Conservation (phyloP, 495 filamentous ascomycete species). For the Pseudomonodictys pantanalensis region DNA sequence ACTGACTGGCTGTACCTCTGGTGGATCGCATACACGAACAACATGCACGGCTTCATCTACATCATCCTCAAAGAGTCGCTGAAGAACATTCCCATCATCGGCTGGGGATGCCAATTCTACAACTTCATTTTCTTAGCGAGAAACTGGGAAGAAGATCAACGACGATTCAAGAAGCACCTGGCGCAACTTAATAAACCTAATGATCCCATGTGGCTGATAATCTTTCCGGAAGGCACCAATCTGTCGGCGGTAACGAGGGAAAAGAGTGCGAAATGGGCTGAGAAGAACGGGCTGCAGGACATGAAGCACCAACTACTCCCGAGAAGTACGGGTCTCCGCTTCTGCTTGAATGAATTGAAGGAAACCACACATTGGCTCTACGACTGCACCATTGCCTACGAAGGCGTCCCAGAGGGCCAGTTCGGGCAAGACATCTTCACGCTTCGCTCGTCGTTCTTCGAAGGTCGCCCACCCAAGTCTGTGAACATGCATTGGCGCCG, state of each 20-base stretch:
- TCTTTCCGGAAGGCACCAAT: conserved; percentile 47
- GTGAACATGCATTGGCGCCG: conserved; percentile 48
- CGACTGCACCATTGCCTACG: conserved; percentile 46
- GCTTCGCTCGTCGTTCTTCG: conserved; percentile 43
- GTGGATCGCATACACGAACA: conserved; percentile 47
- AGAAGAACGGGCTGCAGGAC: conserved; percentile 41
- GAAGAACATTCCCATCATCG: conserved; percentile 43
- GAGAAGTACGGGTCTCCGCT: conserved; percentile 42
- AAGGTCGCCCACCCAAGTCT: conserved; percentile 45
- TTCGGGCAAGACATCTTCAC: conserved; percentile 48
- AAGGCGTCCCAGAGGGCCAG: conserved; percentile 41
- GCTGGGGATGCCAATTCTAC: conserved; percentile 44
- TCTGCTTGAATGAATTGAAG: conserved; percentile 43
- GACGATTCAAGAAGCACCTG: conserved; percentile 38
- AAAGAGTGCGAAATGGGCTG: conserved; percentile 40
- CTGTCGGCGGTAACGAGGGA: conserved; percentile 37
- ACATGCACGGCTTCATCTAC: conserved; percentile 46
- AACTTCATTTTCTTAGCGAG: conserved; percentile 45
- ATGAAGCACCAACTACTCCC: conserved; percentile 47
- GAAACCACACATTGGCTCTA: conserved; percentile 44
- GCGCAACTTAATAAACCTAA: conserved; percentile 38
- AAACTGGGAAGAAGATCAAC: conserved; percentile 43
- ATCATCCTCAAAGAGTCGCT: conserved; percentile 47
- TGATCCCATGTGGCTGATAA: conserved; percentile 46
- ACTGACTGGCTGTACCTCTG: conserved; percentile 47